A percentile compares a stretch with the other conserved stretches of the same genome.
These are phyloP conservation scores for Coccomyxa sp. DNA, from an alignment of 139 green algal genomes.

Conservation along the genomic window DNA sequence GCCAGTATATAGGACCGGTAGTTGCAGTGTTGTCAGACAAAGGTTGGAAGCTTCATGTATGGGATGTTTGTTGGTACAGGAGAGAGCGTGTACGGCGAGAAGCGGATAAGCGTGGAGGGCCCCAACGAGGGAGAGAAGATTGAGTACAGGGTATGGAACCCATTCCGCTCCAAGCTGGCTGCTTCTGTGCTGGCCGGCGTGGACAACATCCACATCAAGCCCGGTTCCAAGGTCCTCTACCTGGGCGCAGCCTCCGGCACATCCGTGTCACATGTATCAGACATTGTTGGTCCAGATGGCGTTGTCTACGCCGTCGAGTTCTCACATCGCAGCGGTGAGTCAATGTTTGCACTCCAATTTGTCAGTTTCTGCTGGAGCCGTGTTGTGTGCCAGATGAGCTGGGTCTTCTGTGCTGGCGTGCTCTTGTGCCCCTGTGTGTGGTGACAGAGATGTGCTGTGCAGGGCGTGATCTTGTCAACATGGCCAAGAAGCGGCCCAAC, in stretches of 20 bases:
- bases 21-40: too few species aligned
- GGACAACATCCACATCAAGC: conserved; percentile 99
- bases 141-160: conserved; percentile 99
- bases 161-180: conserved; percentile 92
- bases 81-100: conserved; percentile 97
- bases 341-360: not conserved
- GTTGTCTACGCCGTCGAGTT: conserved; percentile 99
- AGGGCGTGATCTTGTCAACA: conserved; percentile 98
- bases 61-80: not conserved
- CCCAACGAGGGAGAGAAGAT: conserved; percentile 75
- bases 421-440: too few species aligned
- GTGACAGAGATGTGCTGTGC: not conserved
- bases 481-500: conserved; percentile 99
- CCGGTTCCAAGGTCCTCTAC: conserved; percentile 92
- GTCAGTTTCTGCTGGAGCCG: not conserved
- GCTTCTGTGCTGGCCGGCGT: conserved; percentile 95
- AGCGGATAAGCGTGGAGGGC: conserved; percentile 88
- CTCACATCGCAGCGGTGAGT: conserved; percentile 75
- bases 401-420: too few species aligned
- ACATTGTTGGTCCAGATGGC: conserved; percentile 89
- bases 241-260: conserved; percentile 91
- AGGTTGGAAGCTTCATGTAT: not conserved
- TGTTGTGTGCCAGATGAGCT: too few species aligned
- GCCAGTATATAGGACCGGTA: not conserved
- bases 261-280: conserved; percentile 88